Percentiles rank a stretch among this genome's conserved stretches.
phyloP scores from a whole-genome alignment of 768 basidiomycete species.

The Leucosporidium yakuticum region DNA sequence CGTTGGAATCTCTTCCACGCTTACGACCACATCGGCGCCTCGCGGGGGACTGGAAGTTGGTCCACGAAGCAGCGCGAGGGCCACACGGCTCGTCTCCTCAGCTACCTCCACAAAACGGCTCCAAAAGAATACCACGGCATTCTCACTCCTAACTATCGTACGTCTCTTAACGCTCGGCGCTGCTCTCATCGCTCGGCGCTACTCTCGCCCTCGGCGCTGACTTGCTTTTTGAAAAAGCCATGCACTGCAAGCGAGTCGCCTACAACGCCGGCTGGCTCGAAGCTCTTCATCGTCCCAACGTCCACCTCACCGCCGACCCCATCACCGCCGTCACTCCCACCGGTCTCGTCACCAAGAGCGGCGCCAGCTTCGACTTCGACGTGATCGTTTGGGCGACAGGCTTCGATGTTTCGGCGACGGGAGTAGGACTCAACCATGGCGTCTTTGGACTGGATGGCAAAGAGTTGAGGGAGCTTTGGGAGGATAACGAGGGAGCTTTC shows the following conservation, averaged over 20 bases:
- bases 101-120: slow-evolving; percentile 42
- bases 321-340: slow-evolving; percentile 22
- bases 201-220: neutral
- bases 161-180: neutral
- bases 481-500: slow-evolving; percentile 16
- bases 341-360: slow-evolving; percentile 20
- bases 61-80: neutral
- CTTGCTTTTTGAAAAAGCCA: slow-evolving; percentile 7
- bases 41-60: slow-evolving; percentile 9
- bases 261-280: slow-evolving; percentile 57
- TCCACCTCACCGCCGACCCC: slow-evolving; percentile 44
- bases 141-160: slow-evolving; percentile 52
- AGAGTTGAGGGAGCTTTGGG: slow-evolving; percentile 24
- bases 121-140: slow-evolving; percentile 51
- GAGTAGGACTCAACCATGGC: slow-evolving; percentile 32
- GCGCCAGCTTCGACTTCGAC: slow-evolving; percentile 19
- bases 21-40: slow-evolving; percentile 21
- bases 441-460: slow-evolving; percentile 20
- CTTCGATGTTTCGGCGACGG: slow-evolving; percentile 28
- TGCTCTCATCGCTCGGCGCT: neutral
- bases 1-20: slow-evolving; percentile 30
- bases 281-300: slow-evolving; percentile 54
- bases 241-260: slow-evolving; percentile 50
- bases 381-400: slow-evolving; percentile 31
- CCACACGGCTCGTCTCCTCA: slow-evolving; percentile 1